Conservation (phyloP, 805 yeast genomes). For the Candida peoriensis region DNA sequence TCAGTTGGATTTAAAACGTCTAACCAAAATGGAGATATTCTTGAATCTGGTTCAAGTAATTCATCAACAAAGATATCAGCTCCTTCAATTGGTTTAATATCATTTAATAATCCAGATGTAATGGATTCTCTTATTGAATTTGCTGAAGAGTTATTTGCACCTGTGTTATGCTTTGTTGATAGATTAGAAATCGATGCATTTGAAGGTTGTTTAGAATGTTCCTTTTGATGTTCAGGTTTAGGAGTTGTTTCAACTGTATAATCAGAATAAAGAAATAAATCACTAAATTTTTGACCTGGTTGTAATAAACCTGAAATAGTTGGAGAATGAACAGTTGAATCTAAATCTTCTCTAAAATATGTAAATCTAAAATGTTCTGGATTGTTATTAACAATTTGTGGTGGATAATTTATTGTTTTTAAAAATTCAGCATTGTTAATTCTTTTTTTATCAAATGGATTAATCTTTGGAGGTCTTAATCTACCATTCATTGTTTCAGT, state of each 20-base stretch:
- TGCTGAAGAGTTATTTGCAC: slow-evolving; percentile 9
- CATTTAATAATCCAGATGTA: no score
- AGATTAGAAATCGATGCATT: background rate
- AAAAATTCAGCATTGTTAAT: slow-evolving; percentile 19
- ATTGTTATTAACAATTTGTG: slow-evolving; percentile 38
- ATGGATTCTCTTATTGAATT: slow-evolving; percentile 8
- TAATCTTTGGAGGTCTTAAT: slow-evolving; percentile 66
- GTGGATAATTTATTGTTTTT: slow-evolving; percentile 33
- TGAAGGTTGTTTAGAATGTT: slow-evolving; percentile 2
- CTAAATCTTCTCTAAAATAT: slow-evolving; percentile 85
- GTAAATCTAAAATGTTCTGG: slow-evolving; percentile 73
- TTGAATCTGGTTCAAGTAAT: slow-evolving; percentile 13
- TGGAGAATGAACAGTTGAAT: slow-evolving; percentile 86
- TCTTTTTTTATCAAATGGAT: slow-evolving; percentile 60
- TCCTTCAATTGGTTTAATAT: slow-evolving; percentile 6
- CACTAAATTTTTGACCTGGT: slow-evolving; percentile 55
- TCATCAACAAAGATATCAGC: background rate
- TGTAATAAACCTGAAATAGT: slow-evolving; percentile 76
- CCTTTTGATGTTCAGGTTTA: slow-evolving; percentile 28
- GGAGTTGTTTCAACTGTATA: slow-evolving; percentile 50
- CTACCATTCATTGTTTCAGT: slow-evolving; percentile 55
- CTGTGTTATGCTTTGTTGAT: background rate
- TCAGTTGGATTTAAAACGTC: slow-evolving; percentile 92
- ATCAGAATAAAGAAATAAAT: slow-evolving; percentile 50
- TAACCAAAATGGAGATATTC: slow-evolving; percentile 80